phyloP scores from a whole-genome alignment of 257 asterid genomes.

The Solanum tarapatanum region DNA sequence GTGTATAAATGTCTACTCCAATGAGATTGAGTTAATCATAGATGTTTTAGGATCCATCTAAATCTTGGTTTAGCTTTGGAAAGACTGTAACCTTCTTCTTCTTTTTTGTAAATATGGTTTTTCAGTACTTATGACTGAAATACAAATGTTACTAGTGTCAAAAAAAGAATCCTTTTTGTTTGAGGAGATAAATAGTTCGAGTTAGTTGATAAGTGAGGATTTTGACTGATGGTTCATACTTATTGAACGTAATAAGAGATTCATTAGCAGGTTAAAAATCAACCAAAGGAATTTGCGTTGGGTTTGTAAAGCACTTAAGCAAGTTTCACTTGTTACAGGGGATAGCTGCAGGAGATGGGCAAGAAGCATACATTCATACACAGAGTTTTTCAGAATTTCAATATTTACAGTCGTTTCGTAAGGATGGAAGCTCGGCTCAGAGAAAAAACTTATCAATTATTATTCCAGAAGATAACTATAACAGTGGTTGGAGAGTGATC shows the following conservation, averaged over 20 bases:
- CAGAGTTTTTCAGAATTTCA: not conserved
- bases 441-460: no score
- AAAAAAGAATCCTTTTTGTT: not conserved
- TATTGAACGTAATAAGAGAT: not conserved
- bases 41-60: no score
- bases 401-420: not conserved
- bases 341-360: not conserved
- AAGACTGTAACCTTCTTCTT: no score
- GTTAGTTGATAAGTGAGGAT: not conserved
- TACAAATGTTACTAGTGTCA: no score
- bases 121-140: no score
- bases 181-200: not conserved
- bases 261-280: not conserved
- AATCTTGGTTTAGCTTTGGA: no score
- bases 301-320: not conserved
- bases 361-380: not conserved
- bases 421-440: not conserved
- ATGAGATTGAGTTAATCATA: no score
- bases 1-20: not conserved
- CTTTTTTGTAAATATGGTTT: no score
- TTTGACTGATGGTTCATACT: not conserved
- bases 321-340: not conserved
- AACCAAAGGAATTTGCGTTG: not conserved
- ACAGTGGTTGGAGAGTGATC: no score
- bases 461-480: no score